These are phyloP conservation scores for Argentina anserina DNA, from an alignment of 306 rosid species.

Conservation along the genomic window DNA sequence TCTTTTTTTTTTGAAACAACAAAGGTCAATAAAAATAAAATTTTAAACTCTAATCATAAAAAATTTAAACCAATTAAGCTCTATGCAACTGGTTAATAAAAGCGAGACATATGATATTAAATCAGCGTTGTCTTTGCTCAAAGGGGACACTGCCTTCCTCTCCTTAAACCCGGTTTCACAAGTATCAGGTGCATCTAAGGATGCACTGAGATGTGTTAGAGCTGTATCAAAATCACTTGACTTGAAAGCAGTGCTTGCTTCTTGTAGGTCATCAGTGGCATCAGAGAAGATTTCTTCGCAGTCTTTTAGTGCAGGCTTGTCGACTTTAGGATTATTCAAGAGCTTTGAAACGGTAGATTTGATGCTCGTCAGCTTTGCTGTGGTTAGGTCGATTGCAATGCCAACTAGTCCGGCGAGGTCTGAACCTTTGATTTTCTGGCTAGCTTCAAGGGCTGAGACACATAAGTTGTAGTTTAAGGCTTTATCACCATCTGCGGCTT, in stretches of 20 bases:
- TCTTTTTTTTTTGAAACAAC: background rate
- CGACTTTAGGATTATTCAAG: background rate
- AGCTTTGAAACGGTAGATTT: background rate
- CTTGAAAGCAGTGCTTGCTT: background rate
- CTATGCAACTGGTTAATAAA: background rate
- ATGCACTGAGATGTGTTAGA: background rate
- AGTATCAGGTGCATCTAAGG: background rate
- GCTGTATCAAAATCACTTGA: background rate
- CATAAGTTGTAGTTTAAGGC: background rate
- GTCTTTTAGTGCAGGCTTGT: background rate
- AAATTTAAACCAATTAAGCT: background rate
- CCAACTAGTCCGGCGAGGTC: background rate
- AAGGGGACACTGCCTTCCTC: background rate
- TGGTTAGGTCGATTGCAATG: background rate
- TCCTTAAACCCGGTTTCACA: background rate
- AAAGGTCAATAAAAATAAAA: background rate
- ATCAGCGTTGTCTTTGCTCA: background rate
- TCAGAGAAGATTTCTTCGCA: background rate
- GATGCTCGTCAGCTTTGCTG: background rate
- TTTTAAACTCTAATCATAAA: no score
- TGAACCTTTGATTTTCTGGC: background rate
- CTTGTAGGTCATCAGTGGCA: background rate
- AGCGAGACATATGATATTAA: background rate
- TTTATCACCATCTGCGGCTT: background rate
- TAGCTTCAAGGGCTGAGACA: background rate